Conservation (phyloP, 495 filamentous ascomycete genomes). For the Amphirosellinia nigrospora region DNA sequence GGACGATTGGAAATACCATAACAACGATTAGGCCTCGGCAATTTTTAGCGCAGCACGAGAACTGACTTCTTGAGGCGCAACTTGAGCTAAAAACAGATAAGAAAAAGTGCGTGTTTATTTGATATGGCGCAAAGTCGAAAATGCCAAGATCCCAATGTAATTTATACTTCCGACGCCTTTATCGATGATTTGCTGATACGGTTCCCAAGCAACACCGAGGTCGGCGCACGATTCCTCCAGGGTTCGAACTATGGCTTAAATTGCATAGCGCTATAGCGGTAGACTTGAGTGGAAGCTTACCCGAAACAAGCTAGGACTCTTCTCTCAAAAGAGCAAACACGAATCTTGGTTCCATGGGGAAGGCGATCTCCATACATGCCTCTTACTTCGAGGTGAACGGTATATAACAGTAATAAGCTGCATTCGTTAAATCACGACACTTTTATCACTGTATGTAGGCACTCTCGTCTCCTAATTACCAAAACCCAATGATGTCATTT, state of each 20-base stretch:
- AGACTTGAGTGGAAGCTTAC: not conserved
- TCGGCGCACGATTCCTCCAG: too few relatives aligned
- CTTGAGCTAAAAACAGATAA: constrained; percentile 26
- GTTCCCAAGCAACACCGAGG: constrained; percentile 40
- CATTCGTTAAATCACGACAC: too few relatives aligned
- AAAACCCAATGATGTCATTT: too few relatives aligned
- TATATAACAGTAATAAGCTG: too few relatives aligned
- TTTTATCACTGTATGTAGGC: too few relatives aligned
- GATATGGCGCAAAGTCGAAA: constrained; percentile 27
- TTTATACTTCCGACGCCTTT: too few relatives aligned
- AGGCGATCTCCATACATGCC: not conserved
- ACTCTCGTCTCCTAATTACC: too few relatives aligned
- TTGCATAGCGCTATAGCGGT: too few relatives aligned
- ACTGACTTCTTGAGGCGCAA: not conserved
- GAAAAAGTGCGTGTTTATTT: constrained; percentile 20
- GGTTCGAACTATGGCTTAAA: too few relatives aligned
- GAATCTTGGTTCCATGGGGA: not conserved
- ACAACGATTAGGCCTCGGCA: constrained; percentile 4
- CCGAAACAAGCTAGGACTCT: not conserved
- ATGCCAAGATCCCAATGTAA: constrained; percentile 29
- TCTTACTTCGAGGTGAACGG: too few relatives aligned
- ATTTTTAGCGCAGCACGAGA: not conserved
- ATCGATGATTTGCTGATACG: constrained; percentile 44
- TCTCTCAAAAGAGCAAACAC: not conserved
- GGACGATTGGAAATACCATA: constrained; percentile 32